Base-by-base conservation (phyloP, 2,329 filamentous ascomycete genomes). In the Neopestalotiopsis sp. region DNA sequence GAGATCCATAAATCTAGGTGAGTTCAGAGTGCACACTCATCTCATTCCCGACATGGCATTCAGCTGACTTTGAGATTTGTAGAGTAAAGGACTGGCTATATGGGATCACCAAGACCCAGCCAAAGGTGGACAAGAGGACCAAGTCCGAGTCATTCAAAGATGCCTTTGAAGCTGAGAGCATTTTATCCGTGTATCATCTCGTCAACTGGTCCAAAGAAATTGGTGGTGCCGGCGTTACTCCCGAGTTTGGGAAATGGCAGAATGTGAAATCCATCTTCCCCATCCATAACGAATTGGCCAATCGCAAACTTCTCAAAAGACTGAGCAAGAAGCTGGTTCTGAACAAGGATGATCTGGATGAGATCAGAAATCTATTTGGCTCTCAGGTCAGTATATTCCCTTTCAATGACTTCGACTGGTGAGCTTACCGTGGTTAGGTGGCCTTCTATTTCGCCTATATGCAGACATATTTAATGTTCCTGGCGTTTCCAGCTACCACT, bases 401-500 rank as follows among this genome's bases (percentile, higher is more conserved):
- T 30, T 5, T 20, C 1, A 14, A 13, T 10, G 0, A 6, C 4
- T 13, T 32, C 24, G 5, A 1, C 10, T 0, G 1, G 10, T 6
- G 24, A 30, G 30, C 38, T 64, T 14, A 64, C 40, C 20, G 5
- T 64, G 38, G 1, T 1, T 57, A 89, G 86, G 88, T 94, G 66
- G 92, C 91, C 3, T 94, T 92, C 75, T 95, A 95, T 79, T 95
- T 94, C 76, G 92, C 92, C n/a, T 95, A 94, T 73, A 91, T 92
- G 30, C 92, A 94, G 74, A 89, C 88, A 14, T 95, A 95, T 76
- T 91, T 92, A 69, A 82, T 87, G 45, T 94, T 94, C 74, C 83
- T 95, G 20, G 80, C 89, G 3, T 91, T 93, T 66, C 92, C 92
- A 0, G 91, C 92, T 7, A 83, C 84, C 2, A 90, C 92, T 34